A percentile compares a stretch with the other conserved stretches of the same genome.
These are phyloP conservation scores for Gossypium schwendimanii DNA, from an alignment of 441 rosid species.

Conservation along the genomic window DNA sequence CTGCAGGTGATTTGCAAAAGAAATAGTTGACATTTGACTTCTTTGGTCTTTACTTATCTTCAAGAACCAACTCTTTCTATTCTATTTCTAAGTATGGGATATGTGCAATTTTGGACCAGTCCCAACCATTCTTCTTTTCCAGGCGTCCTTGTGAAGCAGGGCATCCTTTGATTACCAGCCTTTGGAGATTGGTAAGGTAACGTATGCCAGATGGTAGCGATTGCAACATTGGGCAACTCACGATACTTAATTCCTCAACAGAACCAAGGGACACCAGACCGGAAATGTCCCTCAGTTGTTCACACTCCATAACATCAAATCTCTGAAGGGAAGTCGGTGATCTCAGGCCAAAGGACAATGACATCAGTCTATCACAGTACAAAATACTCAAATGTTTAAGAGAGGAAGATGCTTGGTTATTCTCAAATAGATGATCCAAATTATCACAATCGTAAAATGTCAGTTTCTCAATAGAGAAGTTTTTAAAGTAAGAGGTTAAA, in stretches of 20 bases:
- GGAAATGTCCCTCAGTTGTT: not conserved
- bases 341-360: not conserved
- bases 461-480: not conserved
- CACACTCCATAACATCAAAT: slow-evolving; percentile 3
- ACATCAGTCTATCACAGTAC: slow-evolving; percentile 7
- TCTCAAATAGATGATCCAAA: not conserved
- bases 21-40: not conserved
- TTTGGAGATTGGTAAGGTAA: not conserved
- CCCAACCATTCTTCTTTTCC: not conserved
- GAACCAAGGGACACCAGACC: not conserved
- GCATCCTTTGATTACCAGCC: slow-evolving; percentile 1
- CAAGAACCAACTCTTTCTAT: not conserved
- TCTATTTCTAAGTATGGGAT: not conserved
- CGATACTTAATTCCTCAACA: slow-evolving; percentile 4
- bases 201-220: not conserved
- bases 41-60: not conserved
- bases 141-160: not conserved
- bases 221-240: not conserved
- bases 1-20: not conserved
- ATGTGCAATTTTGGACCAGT: not conserved
- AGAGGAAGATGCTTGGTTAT: not conserved
- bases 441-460: not conserved
- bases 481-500: not conserved
- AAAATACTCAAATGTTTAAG: slow-evolving; percentile 7
- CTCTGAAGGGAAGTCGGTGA: slow-evolving; percentile 2